Evolutionary conservation across 805 yeast genomes (phyloP), one percentile per base, ranked within the genome.

Genomic region (Lipomyces lipofer): DNA sequence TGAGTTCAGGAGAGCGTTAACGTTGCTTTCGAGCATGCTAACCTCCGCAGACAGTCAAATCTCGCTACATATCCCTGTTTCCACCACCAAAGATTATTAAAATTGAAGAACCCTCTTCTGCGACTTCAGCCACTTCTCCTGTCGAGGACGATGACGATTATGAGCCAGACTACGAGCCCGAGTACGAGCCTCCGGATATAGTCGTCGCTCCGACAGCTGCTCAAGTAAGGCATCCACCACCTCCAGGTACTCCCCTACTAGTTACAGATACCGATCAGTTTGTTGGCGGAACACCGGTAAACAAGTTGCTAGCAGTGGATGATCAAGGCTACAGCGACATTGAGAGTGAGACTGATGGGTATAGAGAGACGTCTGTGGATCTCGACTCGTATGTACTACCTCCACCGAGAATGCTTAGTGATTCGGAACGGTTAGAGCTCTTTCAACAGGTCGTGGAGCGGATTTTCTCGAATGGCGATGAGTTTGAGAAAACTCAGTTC

Each of bases 351-450:
- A 38, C 42, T 28, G 48, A 42, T 21, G 53, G 44, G n/a, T 39
- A 36, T 27, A 32, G 35, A 29, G 58, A 58, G 6, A 24, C 33
- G n/a, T 49, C 59, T 2, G 42, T 21, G 1, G 59, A 46, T 12
- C 21, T 19, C 4, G 55, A 47, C 24, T 3, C 56, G 1, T 49
- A 47, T 39, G 43, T 51, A 22, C 25, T 57, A 15, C 49, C 55
- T 8, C 24, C 48, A 10, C 54, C 60, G 40, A 66, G 72, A 42
- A 71, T 72, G 7, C 69, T 87, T 52, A 71, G 80, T 2, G 69
- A 74, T 12, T 78, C 75, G 22, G 83, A 80, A 35, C 84, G 84
- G 65, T 76, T 80, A 59, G 76, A 75, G 13, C 85, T 84, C 54
- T 68, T 88, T 30, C 72, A 73, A 22, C 67, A 81, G 4, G 80